Conservation (phyloP, 2,329 filamentous ascomycete species). For the Aspergillus caelatus region DNA sequence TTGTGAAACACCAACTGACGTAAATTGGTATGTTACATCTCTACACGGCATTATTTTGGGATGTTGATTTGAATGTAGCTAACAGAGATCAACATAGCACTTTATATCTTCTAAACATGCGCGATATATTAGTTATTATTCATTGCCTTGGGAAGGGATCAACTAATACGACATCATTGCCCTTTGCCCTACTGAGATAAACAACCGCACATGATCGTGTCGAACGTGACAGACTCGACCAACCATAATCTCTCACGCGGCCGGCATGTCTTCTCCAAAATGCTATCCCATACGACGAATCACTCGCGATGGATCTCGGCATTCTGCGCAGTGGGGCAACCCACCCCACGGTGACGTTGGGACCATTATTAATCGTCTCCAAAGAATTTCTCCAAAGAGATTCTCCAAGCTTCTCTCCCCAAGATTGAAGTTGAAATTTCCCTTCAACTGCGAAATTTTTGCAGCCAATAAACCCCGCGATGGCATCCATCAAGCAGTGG, state of each 20-base stretch:
- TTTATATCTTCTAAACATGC: too few relatives aligned
- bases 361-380: constrained; percentile 9
- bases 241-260: too few relatives aligned
- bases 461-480: not conserved
- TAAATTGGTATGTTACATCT: not conserved
- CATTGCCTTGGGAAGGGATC: too few relatives aligned
- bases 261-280: not conserved
- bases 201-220: too few relatives aligned
- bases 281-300: not conserved
- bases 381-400: not conserved
- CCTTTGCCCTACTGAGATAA: too few relatives aligned
- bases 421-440: not conserved
- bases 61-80: not conserved
- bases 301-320: not conserved
- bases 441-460: not conserved
- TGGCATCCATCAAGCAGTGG: constrained; percentile 50
- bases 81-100: too few relatives aligned
- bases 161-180: too few relatives aligned
- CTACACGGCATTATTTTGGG: too few relatives aligned
- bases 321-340: not conserved
- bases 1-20: not conserved
- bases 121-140: too few relatives aligned
- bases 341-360: constrained; percentile 2
- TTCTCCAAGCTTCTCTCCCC: not conserved
- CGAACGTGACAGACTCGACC: too few relatives aligned